Base-by-base conservation (phyloP, 768 basidiomycete species). In the Trametes sanguinea region DNA sequence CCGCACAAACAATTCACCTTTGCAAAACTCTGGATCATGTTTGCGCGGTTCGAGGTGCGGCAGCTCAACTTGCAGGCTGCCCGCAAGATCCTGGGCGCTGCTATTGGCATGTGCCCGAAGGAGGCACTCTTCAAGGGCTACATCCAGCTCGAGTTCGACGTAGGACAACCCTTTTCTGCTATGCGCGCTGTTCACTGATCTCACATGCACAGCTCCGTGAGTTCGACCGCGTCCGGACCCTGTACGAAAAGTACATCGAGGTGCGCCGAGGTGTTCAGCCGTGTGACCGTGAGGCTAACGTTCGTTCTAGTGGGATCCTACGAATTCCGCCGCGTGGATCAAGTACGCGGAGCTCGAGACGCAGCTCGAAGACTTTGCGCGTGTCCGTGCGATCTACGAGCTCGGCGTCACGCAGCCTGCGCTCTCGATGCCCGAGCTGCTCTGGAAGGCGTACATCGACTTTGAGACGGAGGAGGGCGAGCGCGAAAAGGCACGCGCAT, bases 1-100 rank as follows among this genome's bases (percentile, higher is more conserved):
- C 97, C 97, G 0, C 96, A 99, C 74, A 96, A 96, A 71, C 85
- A 88, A 61, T 99, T 99, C 74, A 98, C 97, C 0, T 99, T 99
- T 67, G 92, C 97, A 3, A 99, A 99, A 76, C 77, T 98, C 10
- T 99, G 97, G 97, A 74, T 92, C 17, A 83, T 91, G 78, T 96
- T 89, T 66, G 94, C 96, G 5, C 86, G 89, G 65, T 98, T 98
- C 67, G 97, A 98, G 74, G 77, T 97, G 7, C 85, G 97, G 47
- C 84, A 85, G 54, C 78, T 95, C 37, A 88, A 97, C 61, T 76
- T 99, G 44, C 76, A 80, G 16, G 87, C 93, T 29, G 96, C 95
- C 3, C 83, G 96, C 46, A 98, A 93, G 73, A 83, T 95, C 45
- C 77, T 99, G 27, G 97, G 97, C 4, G 83, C 88, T 0, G 90